Base-by-base conservation (phyloP, 495 filamentous ascomycete species). In the Sordaria brevicollis region DNA sequence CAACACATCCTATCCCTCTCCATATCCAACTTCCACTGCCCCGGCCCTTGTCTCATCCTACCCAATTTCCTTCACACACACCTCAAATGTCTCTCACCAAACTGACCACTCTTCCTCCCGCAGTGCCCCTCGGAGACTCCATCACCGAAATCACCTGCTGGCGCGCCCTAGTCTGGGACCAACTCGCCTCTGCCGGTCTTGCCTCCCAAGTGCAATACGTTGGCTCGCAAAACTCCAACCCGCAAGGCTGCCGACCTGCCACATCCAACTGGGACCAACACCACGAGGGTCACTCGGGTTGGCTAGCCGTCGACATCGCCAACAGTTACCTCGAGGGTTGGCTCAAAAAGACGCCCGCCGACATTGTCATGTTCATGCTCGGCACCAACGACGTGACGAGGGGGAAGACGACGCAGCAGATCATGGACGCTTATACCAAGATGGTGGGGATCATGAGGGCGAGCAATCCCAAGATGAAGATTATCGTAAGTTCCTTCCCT, bases 201-300 rank as follows among this genome's bases (percentile, higher is more conserved):
- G 73, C 74, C 17, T 54, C 68, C 19, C 66, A 72, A 62, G 75
- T 82, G 66, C 74, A 82, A 70, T 83, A 80, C 68, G 81, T 83
- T 21, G 81, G 81, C 7, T 80, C 78, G 37, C 71, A 77, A 71
- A 80, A 78, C 67, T 76, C 73, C 72, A 80, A 79, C 72, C 77
- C 79, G 21, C 76, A 79, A 68, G 73, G 73, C 68, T 81, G 78
- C 75, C 35, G 70, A 39, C 75, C 76, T 1, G 67, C 68, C 9
- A 76, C 74, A 4, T 41, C 72, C 36, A 75, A 76, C 71, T 76
- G 68, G 66, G 80, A 83, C 36, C 74, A 77, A 54, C 76, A 79
- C 67, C 78, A 84, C 71, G 82, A 83, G 71, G 82, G 82, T 41
- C 82, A 84, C 68, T 74, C 79, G 21, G 81, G 82, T 29, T 82